phyloP scores from a whole-genome alignment of 164 flowering plant species.

The Sextonia rubra region DNA sequence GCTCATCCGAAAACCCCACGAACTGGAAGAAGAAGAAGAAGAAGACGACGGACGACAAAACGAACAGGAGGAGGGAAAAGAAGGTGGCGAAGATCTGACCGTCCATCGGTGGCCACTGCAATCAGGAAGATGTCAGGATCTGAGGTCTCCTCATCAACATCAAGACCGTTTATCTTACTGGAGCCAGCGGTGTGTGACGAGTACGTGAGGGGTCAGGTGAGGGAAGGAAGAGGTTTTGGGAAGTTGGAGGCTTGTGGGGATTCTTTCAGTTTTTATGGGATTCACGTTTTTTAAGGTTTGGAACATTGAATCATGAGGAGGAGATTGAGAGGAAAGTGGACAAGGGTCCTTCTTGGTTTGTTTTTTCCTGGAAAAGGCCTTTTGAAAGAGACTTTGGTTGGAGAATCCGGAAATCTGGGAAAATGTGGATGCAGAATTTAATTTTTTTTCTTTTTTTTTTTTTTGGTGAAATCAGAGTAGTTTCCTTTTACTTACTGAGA shows the following conservation, averaged over 20 bases:
- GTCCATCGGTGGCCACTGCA: background rate
- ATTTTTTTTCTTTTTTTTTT: too few relatives aligned
- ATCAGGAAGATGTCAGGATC: slow-evolving; percentile 1
- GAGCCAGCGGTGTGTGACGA: slow-evolving; percentile 2
- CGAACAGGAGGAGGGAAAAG: background rate
- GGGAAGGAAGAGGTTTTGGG: background rate
- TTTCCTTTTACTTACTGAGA: too few relatives aligned
- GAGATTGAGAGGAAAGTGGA: too few relatives aligned
- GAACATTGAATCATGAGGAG: too few relatives aligned
- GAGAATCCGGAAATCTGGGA: too few relatives aligned
- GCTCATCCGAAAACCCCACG: slow-evolving; percentile 21
- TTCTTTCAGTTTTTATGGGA: too few relatives aligned
- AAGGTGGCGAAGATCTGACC: background rate
- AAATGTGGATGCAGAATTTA: too few relatives aligned
- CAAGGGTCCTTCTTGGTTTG: too few relatives aligned
- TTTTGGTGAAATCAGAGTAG: too few relatives aligned
- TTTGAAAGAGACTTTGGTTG: too few relatives aligned
- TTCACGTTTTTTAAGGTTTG: too few relatives aligned
- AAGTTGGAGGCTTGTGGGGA: background rate
- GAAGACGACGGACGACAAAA: slow-evolving; percentile 10
- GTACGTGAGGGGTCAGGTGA: background rate
- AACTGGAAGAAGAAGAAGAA: slow-evolving; percentile 12
- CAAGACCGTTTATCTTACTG: background rate
- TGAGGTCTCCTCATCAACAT: background rate
- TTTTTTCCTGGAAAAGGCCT: too few relatives aligned